These are phyloP conservation scores for Yarrowia galli DNA, from an alignment of 1,139 yeast genomes.

Conservation along the genomic window DNA sequence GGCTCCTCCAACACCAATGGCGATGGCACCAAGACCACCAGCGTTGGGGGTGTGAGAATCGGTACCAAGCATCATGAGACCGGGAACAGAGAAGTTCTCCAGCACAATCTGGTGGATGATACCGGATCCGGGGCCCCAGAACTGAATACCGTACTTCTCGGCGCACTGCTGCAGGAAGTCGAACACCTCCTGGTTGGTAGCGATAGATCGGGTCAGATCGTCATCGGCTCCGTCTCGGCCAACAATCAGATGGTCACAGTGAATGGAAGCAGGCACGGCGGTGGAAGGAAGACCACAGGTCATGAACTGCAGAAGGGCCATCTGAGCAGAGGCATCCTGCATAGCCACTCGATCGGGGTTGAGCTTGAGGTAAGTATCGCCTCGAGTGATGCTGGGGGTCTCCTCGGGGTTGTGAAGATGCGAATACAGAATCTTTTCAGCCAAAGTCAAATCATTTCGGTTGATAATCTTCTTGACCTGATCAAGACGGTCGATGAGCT, in stretches of 20 bases:
- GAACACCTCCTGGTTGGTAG: slow-evolving; percentile 93
- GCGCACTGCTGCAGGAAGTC: slow-evolving; percentile 94
- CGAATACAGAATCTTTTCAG: slow-evolving; percentile 92
- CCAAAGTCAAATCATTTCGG: slow-evolving; percentile 81
- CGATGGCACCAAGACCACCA: slow-evolving; percentile 98
- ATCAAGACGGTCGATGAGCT: slow-evolving; percentile 67
- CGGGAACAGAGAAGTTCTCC: slow-evolving; percentile 98
- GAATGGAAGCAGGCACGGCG: slow-evolving; percentile 93
- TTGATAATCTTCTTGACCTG: slow-evolving; percentile 69
- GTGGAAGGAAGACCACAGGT: slow-evolving; percentile 89
- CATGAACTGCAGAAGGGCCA: slow-evolving; percentile 96
- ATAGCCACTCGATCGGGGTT: slow-evolving; percentile 98
- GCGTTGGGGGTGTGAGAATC: slow-evolving; percentile 99
- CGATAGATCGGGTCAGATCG: slow-evolving; percentile 93
- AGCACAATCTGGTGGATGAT: slow-evolving; percentile 96
- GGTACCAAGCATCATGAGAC: slow-evolving; percentile 95
- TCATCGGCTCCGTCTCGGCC: slow-evolving; percentile 94
- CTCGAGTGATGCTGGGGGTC: slow-evolving; percentile 62
- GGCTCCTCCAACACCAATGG: slow-evolving; percentile 99
- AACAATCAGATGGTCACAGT: slow-evolving; percentile 98
- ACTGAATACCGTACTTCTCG: slow-evolving; percentile 97
- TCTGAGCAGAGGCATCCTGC: slow-evolving; percentile 99
- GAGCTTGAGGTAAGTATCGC: slow-evolving; percentile 82
- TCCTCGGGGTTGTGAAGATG: slow-evolving; percentile 90
- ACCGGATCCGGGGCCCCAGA: slow-evolving; percentile 99